Evolutionary conservation across 2,329 filamentous ascomycete genomes (phyloP), one percentile per base, ranked within the genome.

Genomic region (Lachnellula hyalina): DNA sequence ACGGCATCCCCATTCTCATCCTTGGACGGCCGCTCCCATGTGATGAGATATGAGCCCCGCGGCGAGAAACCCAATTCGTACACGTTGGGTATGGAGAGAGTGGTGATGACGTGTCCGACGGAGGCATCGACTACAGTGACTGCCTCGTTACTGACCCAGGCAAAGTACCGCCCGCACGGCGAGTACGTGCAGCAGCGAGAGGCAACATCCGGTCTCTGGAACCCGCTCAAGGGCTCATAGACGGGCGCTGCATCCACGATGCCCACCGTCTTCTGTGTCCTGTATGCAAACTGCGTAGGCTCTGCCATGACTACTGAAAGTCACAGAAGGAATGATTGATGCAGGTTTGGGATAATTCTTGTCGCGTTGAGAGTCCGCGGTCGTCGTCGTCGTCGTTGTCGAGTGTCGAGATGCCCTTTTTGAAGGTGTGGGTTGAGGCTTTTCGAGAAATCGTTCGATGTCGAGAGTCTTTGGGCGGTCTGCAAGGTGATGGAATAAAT

Each of bases 31-130:
- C 94, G 86, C 77, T 99, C 93, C 91, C 92, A 97, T 52, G 94
- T 97, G 70, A 96, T 96, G 70, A 97, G 78, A 73, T 89, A 99
- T 55, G 89, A 94, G 58, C 94, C 94, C 53, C 85, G 80, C 5
- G 93, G 94, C 25, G 94, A 99, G 75, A 99, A 99, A 62, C 87
- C 90, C 57, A 99, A 78, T 72, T 99, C 94, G 76, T 90, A 96
- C 62, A 97, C 91, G 69, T 95, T 93, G 56, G 86, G 76, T 44
- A 91, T 83, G 56, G 86, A 81, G 49, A 99, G 81, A 36, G 81
- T 85, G 60, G 90, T 84, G 68, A 96, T 77, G 63, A 87, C 75
- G 65, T 86, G 77, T 66, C 92, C 93, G 62, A 78, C 80, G 45
- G 87, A 87, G 61, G 93, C 82, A 72, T 97, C 90, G 67, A 95